Evolutionary conservation across 2,329 filamentous ascomycete genomes (phyloP), one percentile per base, ranked within the genome.

Genomic region (Apiospora sp.): DNA sequence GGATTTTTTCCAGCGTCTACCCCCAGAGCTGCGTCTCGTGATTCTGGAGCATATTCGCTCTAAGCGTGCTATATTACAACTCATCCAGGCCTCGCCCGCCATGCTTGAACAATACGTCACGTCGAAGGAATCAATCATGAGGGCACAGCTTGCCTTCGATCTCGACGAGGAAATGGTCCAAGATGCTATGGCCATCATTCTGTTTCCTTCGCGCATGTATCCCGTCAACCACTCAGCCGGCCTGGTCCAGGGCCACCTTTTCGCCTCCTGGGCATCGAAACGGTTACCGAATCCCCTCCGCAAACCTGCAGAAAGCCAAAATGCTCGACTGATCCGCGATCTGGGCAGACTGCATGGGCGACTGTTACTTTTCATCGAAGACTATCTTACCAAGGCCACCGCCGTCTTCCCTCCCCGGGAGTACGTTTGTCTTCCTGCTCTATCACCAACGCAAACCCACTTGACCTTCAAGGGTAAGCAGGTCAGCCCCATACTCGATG

Each of bases 361-460:
- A 64, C 44, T 74, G 43, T 43, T 74, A 3, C 4, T 74, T 5
- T 71, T 69, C 41, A 67, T 72, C 46, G 73, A 74, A 43, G 73
- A 74, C 34, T 74, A 72, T 51, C 43, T 72, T 30, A 72, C 73
- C 43, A 74, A 74, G 58, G 73, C 73, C 10, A 74, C 71, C 22
- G 71, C 71, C 41, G 30, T 58, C 16, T 71, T 46, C 49, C 72
- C 72, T 19, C 44, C 70, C 6, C n/a, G 71, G 27, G 73, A 72
- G 61, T 70, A 71, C 46, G 49, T 71, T 10, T 73, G 46, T n/a
- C 46, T 49, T 49, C 19, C 46, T 8, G 46, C 16, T 22, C 22
- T 49, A 49, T 49, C 46, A 6, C 16, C 19, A 19, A 49, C 16
- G 19, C 46, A 49, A 49, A 49, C 16, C 19, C 19, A n/a, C 7